A percentile compares a stretch with the other conserved stretches of the same genome.
Conservation (phyloP, 495 filamentous ascomycete species). For the Aspergillus conjunctus region DNA sequence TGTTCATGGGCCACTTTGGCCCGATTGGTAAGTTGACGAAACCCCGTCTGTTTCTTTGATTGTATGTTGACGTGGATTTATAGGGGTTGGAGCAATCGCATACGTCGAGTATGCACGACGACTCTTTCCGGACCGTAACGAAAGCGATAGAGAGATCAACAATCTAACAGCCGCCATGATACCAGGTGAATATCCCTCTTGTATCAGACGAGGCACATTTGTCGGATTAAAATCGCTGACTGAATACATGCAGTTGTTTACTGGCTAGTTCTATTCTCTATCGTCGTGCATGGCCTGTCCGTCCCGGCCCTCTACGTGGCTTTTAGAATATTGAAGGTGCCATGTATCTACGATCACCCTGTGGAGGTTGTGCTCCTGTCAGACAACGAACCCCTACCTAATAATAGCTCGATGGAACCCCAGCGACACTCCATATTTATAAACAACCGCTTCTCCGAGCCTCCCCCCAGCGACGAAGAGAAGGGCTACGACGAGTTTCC, state of each 20-base stretch:
- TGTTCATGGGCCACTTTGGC: constrained; percentile 46
- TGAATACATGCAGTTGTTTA: constrained; percentile 47
- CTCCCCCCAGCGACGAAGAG: constrained; percentile 23
- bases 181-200: constrained; percentile 32
- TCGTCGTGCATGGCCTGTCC: constrained; percentile 59
- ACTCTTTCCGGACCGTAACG: constrained; percentile 52
- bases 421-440: constrained; percentile 48
- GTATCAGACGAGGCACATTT: not conserved
- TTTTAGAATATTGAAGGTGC: constrained; percentile 48
- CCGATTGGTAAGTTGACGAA: constrained; percentile 36
- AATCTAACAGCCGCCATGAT: constrained; percentile 50
- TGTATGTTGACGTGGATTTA: constrained; percentile 12
- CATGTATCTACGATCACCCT: constrained; percentile 53
- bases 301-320: constrained; percentile 53
- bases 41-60: not conserved
- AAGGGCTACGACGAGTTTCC: constrained; percentile 4
- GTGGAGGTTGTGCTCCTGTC: constrained; percentile 52
- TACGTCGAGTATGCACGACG: constrained; percentile 56
- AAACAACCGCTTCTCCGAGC: constrained; percentile 59
- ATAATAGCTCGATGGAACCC: constrained; percentile 52
- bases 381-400: constrained; percentile 50
- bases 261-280: constrained; percentile 60
- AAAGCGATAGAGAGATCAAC: constrained; percentile 56
- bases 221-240: constrained; percentile 4
- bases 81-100: constrained; percentile 41